Base-by-base conservation (phyloP, 352 stramenopile genomes). In the Pythium aristosporum region DNA sequence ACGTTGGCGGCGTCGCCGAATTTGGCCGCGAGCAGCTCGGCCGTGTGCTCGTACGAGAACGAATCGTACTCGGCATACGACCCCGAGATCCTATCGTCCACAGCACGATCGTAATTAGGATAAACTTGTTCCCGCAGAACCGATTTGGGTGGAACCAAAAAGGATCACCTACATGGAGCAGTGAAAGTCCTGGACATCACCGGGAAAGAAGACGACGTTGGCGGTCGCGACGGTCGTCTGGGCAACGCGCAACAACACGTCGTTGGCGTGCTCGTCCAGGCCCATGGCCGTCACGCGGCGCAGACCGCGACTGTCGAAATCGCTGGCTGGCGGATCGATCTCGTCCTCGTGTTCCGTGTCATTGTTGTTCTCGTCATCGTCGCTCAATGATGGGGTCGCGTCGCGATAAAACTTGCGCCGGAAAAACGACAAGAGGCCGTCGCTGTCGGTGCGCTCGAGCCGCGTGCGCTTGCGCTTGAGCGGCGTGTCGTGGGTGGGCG, bases 191-290 rank as follows among this genome's bases (percentile, higher is more conserved):
- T 88, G 79, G 15, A 88, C 76, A 48, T 91, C 81, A 37, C 81
- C 81, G 37, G 81, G 81, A 52, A 91, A 91, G 63, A 85, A 87
- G 13, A 91, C 67, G n/a, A 88, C 75, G 59, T 87, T 88, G 32
- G 65, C 72, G 2, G 49, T 56, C 0, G 63, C 62, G 4, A 28
- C 55, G 4, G 50, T 50, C 0, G 63, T 61, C 28, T 63, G 37
- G 2, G 75, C 47, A 23, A 65, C 39, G 15, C 68, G 75, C 11
- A 90, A 30, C 58, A 79, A 73, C 44, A 90, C 43, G 30, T 90
- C 73, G 55, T 90, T 90, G 25, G 72, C 54, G 57, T 73, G 82
- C 42, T 42, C 43, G 20, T 60, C 34, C 23, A 61, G 20, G 30
- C 71, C 25, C 49, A 13, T 28, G n/a, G 56, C 64, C 4, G 20